Evolutionary conservation across 1,139 yeast genomes (phyloP), one percentile per base, ranked within the genome.

Genomic region (Wickerhamiella infanticola): DNA sequence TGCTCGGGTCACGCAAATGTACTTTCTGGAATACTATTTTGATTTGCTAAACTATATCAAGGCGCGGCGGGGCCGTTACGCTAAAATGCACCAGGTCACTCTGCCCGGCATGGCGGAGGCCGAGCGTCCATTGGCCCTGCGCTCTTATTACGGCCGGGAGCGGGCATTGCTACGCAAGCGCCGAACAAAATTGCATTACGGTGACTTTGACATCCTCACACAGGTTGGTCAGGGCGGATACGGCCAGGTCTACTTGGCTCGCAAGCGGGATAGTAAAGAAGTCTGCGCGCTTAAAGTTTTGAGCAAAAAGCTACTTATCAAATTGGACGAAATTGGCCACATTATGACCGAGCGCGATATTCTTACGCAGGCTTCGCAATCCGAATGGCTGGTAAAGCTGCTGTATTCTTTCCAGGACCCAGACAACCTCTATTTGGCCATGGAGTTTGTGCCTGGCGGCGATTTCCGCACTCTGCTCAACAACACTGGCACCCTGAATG

Each of bases 161-260:
- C 70, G 94, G 45, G 88, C 85, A 5, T 73, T 79, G 46, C 68
- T 93, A 56, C 75, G 99, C 52, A 86, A 86, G 62, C 73, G 96
- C 58, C 75, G 99, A 58, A 72, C 85, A 51, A 85, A 86, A 63
- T 95, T 96, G 42, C 84, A 82, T 61, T 90, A 86, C 61, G 88
- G 86, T 56, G 98, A 93, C 63, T 93, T 93, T 62, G 93, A 86
- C 62, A 84, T 88, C 71, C 79, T 93, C 51, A 90, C 98, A 3
- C 98, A 93, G 67, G 96, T 93, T 35, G 98, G 99, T 26, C 98
- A 93, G 68, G 99, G 99, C 59, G 98, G 99, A 3, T 93, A 93
- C 60, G 99, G 99, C 25, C 86, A 66, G 53, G 98, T 93, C 18
- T 93, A 84, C 58, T 69, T 93, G 54, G 97, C 99, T 1, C 75